Evolutionary conservation across 2,329 filamentous ascomycete genomes (phyloP).

Genomic region (Stagonosporopsis cucurbitacearum): DNA sequence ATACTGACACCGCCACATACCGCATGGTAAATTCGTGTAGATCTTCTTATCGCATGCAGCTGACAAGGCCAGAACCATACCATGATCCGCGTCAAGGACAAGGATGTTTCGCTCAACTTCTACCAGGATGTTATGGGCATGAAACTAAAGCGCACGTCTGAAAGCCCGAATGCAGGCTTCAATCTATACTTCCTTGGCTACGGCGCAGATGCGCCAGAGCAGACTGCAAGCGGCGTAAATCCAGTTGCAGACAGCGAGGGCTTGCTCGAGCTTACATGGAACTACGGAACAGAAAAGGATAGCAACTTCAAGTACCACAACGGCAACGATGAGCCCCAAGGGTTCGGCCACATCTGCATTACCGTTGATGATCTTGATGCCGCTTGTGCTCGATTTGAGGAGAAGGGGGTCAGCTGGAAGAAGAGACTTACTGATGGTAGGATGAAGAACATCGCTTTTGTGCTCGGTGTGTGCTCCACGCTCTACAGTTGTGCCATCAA

Average conservation of each 20-base stretch:
- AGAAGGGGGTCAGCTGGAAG: constrained; percentile 85
- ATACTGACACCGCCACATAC: constrained; percentile 78
- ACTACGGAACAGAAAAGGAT: constrained; percentile 83
- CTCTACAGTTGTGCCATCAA: neutral
- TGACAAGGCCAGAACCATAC: constrained; percentile 72
- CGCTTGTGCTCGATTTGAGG: constrained; percentile 86
- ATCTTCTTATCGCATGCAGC: neutral
- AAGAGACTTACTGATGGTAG: constrained; percentile 88
- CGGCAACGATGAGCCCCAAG: constrained; percentile 89
- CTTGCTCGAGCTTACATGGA: constrained; percentile 88
- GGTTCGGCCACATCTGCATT: constrained; percentile 91
- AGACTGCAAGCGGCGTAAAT: constrained; percentile 63
- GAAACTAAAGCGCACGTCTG: constrained; percentile 75
- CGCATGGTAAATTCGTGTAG: constrained; percentile 59
- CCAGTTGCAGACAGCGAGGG: constrained; percentile 76
- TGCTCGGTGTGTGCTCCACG: constrained; percentile 63
- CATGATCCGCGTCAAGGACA: constrained; percentile 89
- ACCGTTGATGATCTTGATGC: constrained; percentile 87
- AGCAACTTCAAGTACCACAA: constrained; percentile 85
- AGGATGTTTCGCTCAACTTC: constrained; percentile 56
- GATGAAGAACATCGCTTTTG: constrained; percentile 94
- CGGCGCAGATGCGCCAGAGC: constrained; percentile 54
- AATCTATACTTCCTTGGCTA: constrained; percentile 95
- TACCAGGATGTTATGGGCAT: constrained; percentile 85
- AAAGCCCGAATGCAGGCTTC: constrained; percentile 75